These are phyloP conservation scores for Rubia yunnanensis DNA, from an alignment of 257 asterid genomes.

Conservation along the genomic window DNA sequence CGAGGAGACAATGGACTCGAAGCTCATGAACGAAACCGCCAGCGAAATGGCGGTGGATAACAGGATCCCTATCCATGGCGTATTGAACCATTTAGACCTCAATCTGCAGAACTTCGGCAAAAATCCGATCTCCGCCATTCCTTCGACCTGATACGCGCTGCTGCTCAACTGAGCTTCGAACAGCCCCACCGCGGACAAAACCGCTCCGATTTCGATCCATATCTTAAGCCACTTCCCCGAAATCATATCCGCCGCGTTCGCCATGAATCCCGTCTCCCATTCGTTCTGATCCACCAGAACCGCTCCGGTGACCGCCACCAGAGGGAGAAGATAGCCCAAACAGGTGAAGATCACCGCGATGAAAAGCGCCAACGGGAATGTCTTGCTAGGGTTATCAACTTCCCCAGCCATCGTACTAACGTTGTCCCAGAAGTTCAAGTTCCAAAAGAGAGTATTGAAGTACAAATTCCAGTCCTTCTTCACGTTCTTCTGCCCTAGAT, in stretches of 20 bases:
- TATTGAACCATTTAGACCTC: constrained; percentile 44
- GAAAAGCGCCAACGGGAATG: constrained; percentile 42
- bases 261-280: constrained; percentile 47
- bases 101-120: constrained; percentile 30
- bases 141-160: constrained; percentile 46
- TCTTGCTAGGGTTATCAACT: constrained; percentile 53
- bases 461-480: constrained; percentile 54
- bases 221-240: constrained; percentile 54
- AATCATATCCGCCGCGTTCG: constrained; percentile 30
- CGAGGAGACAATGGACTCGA: constrained; percentile 30
- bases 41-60: constrained; percentile 36
- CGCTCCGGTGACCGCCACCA: constrained; percentile 50
- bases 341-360: constrained; percentile 53
- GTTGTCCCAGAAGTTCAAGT: constrained; percentile 64
- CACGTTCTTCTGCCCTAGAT: constrained; percentile 48
- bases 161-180: constrained; percentile 57
- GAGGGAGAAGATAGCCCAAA: constrained; percentile 47
- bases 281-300: constrained; percentile 34
- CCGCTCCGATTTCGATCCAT: constrained; percentile 59
- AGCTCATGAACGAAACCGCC: constrained; percentile 33
- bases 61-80: constrained; percentile 62
- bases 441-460: constrained; percentile 69
- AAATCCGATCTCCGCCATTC: constrained; percentile 49
- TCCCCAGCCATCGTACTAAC: constrained; percentile 70
- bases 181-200: constrained; percentile 41